phyloP scores from a whole-genome alignment of 2,329 filamentous ascomycete species.

The Fonsecaea nubica region DNA sequence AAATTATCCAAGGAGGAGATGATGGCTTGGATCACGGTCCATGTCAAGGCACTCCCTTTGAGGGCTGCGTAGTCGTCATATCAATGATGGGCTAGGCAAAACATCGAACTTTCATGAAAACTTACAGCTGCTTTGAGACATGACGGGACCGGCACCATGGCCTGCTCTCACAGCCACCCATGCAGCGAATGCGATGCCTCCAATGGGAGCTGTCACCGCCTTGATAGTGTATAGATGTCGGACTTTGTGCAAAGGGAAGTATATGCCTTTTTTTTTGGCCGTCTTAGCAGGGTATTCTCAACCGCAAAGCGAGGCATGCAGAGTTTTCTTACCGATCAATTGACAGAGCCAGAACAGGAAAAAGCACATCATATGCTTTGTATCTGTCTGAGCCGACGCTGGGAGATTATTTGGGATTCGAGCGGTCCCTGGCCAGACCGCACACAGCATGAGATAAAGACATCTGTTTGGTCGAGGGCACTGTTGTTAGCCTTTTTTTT shows the following conservation, averaged over 20 bases:
- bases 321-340: conserved; percentile 12
- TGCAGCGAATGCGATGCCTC: conserved; percentile 82
- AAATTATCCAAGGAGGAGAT: conserved; percentile 93
- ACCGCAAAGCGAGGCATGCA: conserved; percentile 10
- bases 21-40: conserved; percentile 82
- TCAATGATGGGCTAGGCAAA: conserved; percentile 7
- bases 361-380: conserved; percentile 50
- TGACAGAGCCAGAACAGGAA: conserved; percentile 48
- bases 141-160: conserved; percentile 76
- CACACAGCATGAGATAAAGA: conserved; percentile 52
- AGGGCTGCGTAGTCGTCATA: conserved; percentile 43
- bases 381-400: conserved; percentile 15
- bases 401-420: conserved; percentile 45
- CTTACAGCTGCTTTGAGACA: conserved; percentile 66
- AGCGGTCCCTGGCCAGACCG: conserved; percentile 52
- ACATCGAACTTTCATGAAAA: background rate
- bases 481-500: conserved; percentile 7
- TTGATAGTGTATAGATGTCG: conserved; percentile 90
- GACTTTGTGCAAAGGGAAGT: conserved; percentile 32
- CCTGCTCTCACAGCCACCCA: conserved; percentile 83
- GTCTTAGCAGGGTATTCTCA: conserved; percentile 14
- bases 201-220: conserved; percentile 78
- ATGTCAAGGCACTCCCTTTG: conserved; percentile 73
- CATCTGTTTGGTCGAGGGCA: conserved; percentile 36
- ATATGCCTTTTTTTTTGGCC: conserved; percentile 21